Evolutionary conservation across 805 yeast genomes (phyloP).

Genomic region (Kazachstania africana): DNA sequence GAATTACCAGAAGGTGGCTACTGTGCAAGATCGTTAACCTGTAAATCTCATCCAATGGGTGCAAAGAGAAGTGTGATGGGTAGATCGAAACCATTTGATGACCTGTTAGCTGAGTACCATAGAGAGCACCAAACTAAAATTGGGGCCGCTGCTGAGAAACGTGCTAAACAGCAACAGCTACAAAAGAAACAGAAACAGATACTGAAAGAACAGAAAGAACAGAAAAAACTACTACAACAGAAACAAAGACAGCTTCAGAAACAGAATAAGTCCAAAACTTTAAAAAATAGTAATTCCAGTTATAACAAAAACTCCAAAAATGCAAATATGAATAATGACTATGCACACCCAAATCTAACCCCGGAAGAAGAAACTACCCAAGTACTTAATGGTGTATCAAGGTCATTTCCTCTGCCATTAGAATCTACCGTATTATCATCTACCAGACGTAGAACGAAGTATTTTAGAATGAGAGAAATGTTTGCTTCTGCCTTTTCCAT

Average conservation of each 20-base stretch:
- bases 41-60: conserved; percentile 98
- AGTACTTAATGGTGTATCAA: conserved; percentile 78
- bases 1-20: conserved; percentile 86
- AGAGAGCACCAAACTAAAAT: conserved; percentile 83
- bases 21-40: conserved; percentile 91
- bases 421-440: conserved; percentile 68
- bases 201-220: conserved; percentile 20
- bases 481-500: conserved; percentile 60
- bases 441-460: conserved; percentile 54
- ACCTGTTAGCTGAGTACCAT: conserved; percentile 77
- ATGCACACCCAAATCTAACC: conserved; percentile 46
- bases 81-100: conserved; percentile 85
- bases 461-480: conserved; percentile 85
- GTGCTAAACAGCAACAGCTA: conserved; percentile 52
- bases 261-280: conserved; percentile 2
- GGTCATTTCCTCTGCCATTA: conserved; percentile 72
- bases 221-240: conserved; percentile 26
- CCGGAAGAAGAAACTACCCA: conserved; percentile 91
- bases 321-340: neutral
- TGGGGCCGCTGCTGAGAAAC: conserved; percentile 70
- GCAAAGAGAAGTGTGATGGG: conserved; percentile 94
- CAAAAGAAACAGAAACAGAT: conserved; percentile 20
- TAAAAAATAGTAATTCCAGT: conserved; percentile 3
- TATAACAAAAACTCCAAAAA: conserved; percentile 1
- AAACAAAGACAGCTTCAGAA: conserved; percentile 20